Percentiles rank a stretch among this genome's conserved stretches.
These are phyloP conservation scores for Kodamaea laetipori DNA, from an alignment of 805 yeast species.

Conservation along the genomic window DNA sequence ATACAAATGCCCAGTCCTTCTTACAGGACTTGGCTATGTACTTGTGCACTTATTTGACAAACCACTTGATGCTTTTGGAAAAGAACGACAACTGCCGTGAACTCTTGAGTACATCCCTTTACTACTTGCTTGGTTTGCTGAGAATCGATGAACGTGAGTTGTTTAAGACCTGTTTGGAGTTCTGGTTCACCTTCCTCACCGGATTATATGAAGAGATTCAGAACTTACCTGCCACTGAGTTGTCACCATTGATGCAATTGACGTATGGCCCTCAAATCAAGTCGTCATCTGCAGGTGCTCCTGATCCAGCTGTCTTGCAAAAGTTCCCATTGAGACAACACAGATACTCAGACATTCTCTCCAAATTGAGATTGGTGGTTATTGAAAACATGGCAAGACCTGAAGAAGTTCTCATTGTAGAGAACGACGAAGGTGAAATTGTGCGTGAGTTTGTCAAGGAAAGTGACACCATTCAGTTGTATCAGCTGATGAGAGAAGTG, in stretches of 20 bases:
- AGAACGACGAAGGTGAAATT: constrained; percentile 98
- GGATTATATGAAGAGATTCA: constrained; percentile 85
- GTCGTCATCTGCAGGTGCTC: constrained; percentile 72
- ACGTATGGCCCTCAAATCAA: constrained; percentile 44
- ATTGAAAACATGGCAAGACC: constrained; percentile 98
- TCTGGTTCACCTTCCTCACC: constrained; percentile 87
- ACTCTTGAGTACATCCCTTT: constrained; percentile 69
- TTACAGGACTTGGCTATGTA: constrained; percentile 94
- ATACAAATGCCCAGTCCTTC: constrained; percentile 85
- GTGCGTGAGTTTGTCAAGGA: constrained; percentile 97
- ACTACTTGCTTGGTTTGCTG: constrained; percentile 80
- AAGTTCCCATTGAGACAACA: constrained; percentile 84
- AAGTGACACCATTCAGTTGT: constrained; percentile 93
- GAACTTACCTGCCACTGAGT: constrained; percentile 67
- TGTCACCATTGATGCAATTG: constrained; percentile 77
- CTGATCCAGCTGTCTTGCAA: constrained; percentile 77
- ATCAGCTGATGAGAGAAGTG: constrained; percentile 94
- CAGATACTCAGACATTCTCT: constrained; percentile 72
- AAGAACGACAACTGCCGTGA: constrained; percentile 54
- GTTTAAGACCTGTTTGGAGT: constrained; percentile 92
- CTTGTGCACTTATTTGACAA: constrained; percentile 77
- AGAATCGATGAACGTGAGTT: constrained; percentile 93
- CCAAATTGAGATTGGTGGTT: constrained; percentile 86
- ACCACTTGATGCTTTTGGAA: constrained; percentile 70
- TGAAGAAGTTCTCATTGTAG: constrained; percentile 95